Evolutionary conservation across 2,329 filamentous ascomycete genomes (phyloP).

Genomic region (Trichoderma guizhouense): DNA sequence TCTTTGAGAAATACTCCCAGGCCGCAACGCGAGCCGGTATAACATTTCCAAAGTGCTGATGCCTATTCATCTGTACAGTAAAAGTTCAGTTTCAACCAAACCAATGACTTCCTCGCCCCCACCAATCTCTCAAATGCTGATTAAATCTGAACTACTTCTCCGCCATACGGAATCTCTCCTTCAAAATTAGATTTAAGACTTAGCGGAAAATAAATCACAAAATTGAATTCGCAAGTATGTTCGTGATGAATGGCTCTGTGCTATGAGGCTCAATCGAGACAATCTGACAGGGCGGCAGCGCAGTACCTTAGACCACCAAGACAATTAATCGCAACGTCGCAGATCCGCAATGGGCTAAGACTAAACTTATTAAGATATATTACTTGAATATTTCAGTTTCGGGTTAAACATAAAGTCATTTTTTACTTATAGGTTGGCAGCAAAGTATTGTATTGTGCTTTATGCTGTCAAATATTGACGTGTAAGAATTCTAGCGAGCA

Average conservation of each 20-base stretch:
- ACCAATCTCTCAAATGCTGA: background rate
- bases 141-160: background rate
- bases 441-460: background rate
- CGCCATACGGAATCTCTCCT: too few relatives aligned
- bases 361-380: background rate
- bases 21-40: background rate
- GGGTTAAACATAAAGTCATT: background rate
- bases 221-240: background rate
- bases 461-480: background rate
- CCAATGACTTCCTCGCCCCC: too few relatives aligned
- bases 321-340: background rate
- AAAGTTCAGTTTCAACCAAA: background rate
- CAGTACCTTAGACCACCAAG: background rate
- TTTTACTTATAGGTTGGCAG: background rate
- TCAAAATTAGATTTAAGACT: background rate
- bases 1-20: background rate
- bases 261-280: background rate
- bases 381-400: background rate
- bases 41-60: background rate
- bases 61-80: background rate
- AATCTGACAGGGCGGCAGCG: background rate
- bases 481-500: too few relatives aligned
- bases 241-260: background rate
- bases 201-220: background rate
- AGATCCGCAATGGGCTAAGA: background rate